These are phyloP conservation scores for Ceratobasidium sp. DNA, from an alignment of 1,284 basidiomycete species.

Conservation along the genomic window DNA sequence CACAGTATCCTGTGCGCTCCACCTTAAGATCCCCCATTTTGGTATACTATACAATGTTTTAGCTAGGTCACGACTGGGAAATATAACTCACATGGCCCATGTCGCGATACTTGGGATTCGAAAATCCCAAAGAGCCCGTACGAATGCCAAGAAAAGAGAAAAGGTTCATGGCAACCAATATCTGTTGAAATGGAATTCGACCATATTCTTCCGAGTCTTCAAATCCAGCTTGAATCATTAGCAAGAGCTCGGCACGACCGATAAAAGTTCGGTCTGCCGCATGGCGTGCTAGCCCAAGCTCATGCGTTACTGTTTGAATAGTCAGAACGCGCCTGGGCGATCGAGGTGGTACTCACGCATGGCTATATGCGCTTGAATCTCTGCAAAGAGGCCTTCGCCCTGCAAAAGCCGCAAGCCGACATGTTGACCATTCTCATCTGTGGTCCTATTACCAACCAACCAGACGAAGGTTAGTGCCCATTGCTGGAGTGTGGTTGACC, in stretches of 20 bases:
- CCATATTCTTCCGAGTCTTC: too few relatives aligned
- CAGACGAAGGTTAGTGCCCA: not conserved
- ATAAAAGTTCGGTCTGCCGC: not conserved
- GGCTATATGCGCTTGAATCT: not conserved
- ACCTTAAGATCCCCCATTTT: not conserved
- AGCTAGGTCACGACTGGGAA: not conserved
- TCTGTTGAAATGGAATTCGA: not conserved
- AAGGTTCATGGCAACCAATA: not conserved
- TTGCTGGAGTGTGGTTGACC: constrained; percentile 8
- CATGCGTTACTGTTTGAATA: not conserved
- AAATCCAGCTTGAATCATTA: not conserved
- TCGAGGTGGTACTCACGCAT: not conserved
- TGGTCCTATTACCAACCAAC: not conserved
- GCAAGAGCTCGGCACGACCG: constrained; percentile 1
- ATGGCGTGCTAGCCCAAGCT: not conserved
- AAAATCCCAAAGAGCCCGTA: not conserved
- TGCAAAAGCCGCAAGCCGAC: not conserved
- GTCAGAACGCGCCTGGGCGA: not conserved
- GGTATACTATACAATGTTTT: not conserved
- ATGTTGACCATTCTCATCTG: not conserved
- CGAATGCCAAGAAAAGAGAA: not conserved
- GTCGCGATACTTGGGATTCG: not conserved
- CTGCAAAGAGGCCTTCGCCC: not conserved
- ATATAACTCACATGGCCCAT: not conserved
- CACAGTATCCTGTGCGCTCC: not conserved